Conservation (phyloP, 1,139 yeast genomes). For the Nakaseomyces kungkrabaensis region DNA sequence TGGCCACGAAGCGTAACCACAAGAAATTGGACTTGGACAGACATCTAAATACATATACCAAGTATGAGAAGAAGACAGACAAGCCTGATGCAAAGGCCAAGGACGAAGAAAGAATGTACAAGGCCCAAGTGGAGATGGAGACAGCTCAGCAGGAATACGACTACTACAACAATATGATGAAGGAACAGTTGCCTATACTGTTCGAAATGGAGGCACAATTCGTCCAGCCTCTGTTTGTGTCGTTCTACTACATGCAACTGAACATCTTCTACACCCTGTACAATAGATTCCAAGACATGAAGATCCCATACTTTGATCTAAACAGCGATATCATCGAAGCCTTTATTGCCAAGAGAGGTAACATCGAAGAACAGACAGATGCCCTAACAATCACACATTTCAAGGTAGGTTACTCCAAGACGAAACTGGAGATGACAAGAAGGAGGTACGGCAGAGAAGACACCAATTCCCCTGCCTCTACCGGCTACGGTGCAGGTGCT, state of each 20-base stretch:
- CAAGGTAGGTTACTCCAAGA: constrained; percentile 78
- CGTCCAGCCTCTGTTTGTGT: constrained; percentile 84
- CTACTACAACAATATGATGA: constrained; percentile 89
- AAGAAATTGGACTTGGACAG: constrained; percentile 92
- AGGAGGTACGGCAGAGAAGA: constrained; percentile 55
- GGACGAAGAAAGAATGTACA: constrained; percentile 85
- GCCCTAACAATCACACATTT: constrained; percentile 81
- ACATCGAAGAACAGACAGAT: constrained; percentile 81
- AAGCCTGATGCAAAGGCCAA: constrained; percentile 71
- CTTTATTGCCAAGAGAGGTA: constrained; percentile 72
- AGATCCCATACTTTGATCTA: constrained; percentile 90
- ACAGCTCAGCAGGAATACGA: constrained; percentile 93
- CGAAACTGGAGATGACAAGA: constrained; percentile 71
- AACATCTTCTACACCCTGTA: constrained; percentile 90
- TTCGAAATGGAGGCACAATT: constrained; percentile 85
- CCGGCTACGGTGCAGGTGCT: constrained; percentile 23
- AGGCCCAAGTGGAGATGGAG: constrained; percentile 79
- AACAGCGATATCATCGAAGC: constrained; percentile 74
- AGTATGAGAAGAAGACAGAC: constrained; percentile 47
- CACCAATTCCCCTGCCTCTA: constrained; percentile 12
- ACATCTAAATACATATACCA: constrained; percentile 56
- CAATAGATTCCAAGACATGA: constrained; percentile 87
- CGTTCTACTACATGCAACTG: constrained; percentile 94
- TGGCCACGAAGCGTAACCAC: constrained; percentile 92
- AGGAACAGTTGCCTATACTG: constrained; percentile 76